Base-by-base conservation (phyloP, 2,329 filamentous ascomycete genomes). In the Aspergillus versicolor region DNA sequence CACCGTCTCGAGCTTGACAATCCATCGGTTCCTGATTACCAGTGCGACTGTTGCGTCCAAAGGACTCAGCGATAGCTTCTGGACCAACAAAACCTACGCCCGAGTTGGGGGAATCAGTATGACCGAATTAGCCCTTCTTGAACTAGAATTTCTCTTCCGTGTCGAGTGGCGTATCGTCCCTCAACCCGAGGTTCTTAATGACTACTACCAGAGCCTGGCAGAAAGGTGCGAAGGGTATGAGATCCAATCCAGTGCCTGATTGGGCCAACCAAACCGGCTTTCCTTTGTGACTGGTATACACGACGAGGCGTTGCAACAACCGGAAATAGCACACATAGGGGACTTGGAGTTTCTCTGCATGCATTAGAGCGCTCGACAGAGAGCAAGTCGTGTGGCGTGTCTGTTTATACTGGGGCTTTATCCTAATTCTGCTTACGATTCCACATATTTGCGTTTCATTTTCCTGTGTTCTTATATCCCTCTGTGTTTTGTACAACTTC, bases 131-230 rank as follows among this genome's bases (percentile, higher is more conserved):
- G 95, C 94, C 57, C 80, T 97, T 56, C 79, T 99, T 9, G 94
- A 99, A 73, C 82, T 99, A 30, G 94, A 99, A 68, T 96, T 99
- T 64, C 78, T 99, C 32, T 91, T 92, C 70, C 83, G 91, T 52
- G 89, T 99, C 27, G 91, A 97, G 69, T 99, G 94, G 93, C 90
- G 89, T 68, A 99, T 99, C 64, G 92, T 99, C 3, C 94, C 94
- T 5, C 92, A 95, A 68, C 92, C 94, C 1, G 94, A 97, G 71
- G 89, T 95, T 2, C 79, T 99, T 43, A 91, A 92, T 24, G 92
- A 96, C 56, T 99, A 99, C 72, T 99, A 97, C 73, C 85, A 86
- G 59, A 93, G 91, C 49, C 78, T 99, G 34, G 89, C 97, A 32
- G 90, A 86, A 57, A 76, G 86, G 63, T 84, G 81, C 54, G 80